phyloP scores from a whole-genome alignment of 768 basidiomycete genomes.

The Lactarius hengduanensis region DNA sequence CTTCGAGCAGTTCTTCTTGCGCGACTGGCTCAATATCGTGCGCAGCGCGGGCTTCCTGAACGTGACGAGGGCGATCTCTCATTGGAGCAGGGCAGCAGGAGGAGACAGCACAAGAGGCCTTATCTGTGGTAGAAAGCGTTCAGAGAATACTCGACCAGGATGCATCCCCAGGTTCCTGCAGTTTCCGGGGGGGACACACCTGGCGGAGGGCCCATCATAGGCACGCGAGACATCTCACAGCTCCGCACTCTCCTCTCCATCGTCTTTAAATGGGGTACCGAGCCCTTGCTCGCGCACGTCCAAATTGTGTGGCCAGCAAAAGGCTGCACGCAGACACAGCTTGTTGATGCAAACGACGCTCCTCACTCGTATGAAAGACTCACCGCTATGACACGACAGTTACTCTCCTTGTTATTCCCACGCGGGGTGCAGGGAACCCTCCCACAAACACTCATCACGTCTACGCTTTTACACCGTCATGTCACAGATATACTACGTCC shows the following conservation, averaged over 20 bases:
- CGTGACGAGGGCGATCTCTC: conserved; percentile 1
- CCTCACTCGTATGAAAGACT: conserved; percentile 47
- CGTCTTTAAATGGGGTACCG: conserved; percentile 69
- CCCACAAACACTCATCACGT: conserved; percentile 58
- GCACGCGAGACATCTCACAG: conserved; percentile 62
- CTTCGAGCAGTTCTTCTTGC: conserved; percentile 23
- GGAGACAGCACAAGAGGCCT: conserved; percentile 25
- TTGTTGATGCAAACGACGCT: conserved; percentile 44
- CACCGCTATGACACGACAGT: conserved; percentile 41
- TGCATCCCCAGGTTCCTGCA: not conserved
- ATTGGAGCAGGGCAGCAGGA: conserved; percentile 23
- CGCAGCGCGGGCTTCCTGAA: conserved; percentile 20
- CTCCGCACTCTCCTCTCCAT: conserved; percentile 66
- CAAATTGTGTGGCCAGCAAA: conserved; percentile 41
- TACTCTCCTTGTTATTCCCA: conserved; percentile 56
- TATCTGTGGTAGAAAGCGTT: conserved; percentile 24
- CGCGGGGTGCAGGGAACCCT: conserved; percentile 46
- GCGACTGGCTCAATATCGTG: conserved; percentile 24
- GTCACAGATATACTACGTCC: conserved; percentile 57
- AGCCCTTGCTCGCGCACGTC: conserved; percentile 51
- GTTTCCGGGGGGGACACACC: conserved; percentile 7
- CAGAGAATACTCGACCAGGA: conserved; percentile 27
- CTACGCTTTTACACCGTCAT: conserved; percentile 58
- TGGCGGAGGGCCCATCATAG: conserved; percentile 44
- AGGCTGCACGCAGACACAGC: conserved; percentile 22